Base-by-base conservation (phyloP, 2,329 filamentous ascomycete species). In the Aspergillus pseudotamarii region DNA sequence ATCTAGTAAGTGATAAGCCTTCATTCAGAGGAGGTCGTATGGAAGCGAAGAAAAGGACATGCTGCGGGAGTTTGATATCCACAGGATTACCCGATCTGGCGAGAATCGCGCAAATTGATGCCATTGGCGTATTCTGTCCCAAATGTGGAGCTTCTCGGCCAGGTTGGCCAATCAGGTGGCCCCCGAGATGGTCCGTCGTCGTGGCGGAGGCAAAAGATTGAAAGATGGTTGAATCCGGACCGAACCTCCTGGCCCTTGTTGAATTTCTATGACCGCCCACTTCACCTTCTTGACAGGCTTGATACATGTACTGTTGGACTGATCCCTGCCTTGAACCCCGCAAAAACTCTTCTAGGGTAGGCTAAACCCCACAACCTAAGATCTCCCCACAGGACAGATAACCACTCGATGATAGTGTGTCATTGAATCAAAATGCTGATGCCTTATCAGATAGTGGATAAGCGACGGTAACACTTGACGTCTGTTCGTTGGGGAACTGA, bases 101-200 rank as follows among this genome's bases (percentile, higher is more conserved):
- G 11, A 41, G 45, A 32, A 12, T 11, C 14, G 63, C 63, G 63
- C 38, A 65, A 65, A 65, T 32, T 58, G 63, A 58, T 61, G 54
- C 63, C 23, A 65, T 65, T 65, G 63, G 63, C 19, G 19, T 5
- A 12, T 46, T 21, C n/a, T 30, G 21, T 26, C 16, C 23, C 2
- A n/a, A n/a, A 2, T 21, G 6, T 60, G 58, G 50, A 16, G 6
- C 48, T 4, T n/a, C 48, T 34, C 45, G 45, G 55, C 11, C 14
- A 6, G 19, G 14, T 36, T 8, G 30, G 1, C 51, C 51, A 54
- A 54, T 54, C 1, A 11, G 16, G 16, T 30, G 3, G 0, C 14
- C 26, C 8, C 23, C 3, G 23, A 16, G 12, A 50, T 30, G 46
- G 26, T 9, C 46, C 23, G 26, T 50, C 26, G 30, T 16, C 14